Conservation (phyloP, 2,329 filamentous ascomycete species). For the Fusarium continuum region DNA sequence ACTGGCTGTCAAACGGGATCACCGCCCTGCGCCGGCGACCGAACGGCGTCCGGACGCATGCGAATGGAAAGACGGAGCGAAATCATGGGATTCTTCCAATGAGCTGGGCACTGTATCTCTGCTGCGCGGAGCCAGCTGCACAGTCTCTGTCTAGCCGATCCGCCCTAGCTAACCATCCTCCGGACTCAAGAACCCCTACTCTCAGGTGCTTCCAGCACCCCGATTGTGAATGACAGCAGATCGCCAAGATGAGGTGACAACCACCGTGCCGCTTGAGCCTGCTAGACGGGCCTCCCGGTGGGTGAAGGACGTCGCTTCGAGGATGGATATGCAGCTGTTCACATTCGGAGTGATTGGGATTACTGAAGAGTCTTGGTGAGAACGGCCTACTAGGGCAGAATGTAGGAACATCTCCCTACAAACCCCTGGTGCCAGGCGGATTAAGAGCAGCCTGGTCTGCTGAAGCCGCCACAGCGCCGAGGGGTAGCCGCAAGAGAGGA, state of each 20-base stretch:
- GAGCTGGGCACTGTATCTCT: constrained; percentile 45
- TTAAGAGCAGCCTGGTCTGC: constrained; percentile 35
- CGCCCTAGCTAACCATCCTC: constrained; percentile 22
- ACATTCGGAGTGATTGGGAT: constrained; percentile 15
- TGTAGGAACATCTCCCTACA: constrained; percentile 46
- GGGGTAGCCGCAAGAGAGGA: constrained; percentile 30
- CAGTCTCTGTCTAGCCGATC: constrained; percentile 39
- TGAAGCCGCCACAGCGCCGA: neutral
- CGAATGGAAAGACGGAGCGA: constrained; percentile 44
- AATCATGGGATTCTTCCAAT: constrained; percentile 42
- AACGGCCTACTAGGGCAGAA: constrained; percentile 33
- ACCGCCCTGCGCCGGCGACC: constrained; percentile 34
- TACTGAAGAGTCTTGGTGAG: constrained; percentile 19
- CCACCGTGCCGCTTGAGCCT: constrained; percentile 27
- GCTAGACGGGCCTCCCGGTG: constrained; percentile 38
- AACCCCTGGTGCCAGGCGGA: constrained; percentile 19
- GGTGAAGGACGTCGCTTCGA: constrained; percentile 37
- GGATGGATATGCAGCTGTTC: constrained; percentile 23
- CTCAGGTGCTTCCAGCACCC: neutral
- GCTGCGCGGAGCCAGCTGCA: constrained; percentile 47
- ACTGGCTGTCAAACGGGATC: constrained; percentile 57
- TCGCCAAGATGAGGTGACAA: constrained; percentile 32
- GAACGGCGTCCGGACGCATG: constrained; percentile 11
- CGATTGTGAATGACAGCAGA: constrained; percentile 19
- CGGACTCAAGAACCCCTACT: neutral